These are phyloP conservation scores for Trichoderma semiorbis DNA, from an alignment of 2,329 filamentous ascomycete species.

Conservation along the genomic window DNA sequence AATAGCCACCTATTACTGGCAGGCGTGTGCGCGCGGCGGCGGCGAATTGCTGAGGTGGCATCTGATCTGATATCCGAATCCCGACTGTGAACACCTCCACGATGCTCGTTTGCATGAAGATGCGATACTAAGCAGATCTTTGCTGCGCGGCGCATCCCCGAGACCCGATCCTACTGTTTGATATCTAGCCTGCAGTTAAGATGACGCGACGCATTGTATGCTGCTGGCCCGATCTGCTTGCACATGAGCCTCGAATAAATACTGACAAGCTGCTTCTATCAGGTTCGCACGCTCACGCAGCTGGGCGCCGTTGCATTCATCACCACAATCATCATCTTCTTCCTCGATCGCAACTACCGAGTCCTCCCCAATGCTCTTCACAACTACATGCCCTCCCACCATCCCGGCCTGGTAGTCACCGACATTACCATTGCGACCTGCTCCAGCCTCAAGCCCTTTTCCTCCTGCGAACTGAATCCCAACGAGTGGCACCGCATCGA, in stretches of 20 bases:
- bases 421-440: slow-evolving; percentile 78
- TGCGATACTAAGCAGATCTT: slow-evolving; percentile 16
- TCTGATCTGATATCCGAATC: background rate
- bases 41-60: background rate
- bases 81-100: background rate
- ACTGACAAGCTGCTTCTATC: background rate
- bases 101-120: slow-evolving; percentile 6
- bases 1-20: background rate
- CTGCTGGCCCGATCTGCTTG: background rate
- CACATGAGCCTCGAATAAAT: background rate
- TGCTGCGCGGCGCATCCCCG: slow-evolving; percentile 6
- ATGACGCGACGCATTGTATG: slow-evolving; percentile 40
- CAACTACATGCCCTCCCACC: slow-evolving; percentile 80
- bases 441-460: slow-evolving; percentile 69
- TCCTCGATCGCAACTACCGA: slow-evolving; percentile 85
- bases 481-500: slow-evolving; percentile 76
- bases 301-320: slow-evolving; percentile 63
- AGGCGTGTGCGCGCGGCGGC: background rate
- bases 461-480: slow-evolving; percentile 70
- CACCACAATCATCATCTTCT: slow-evolving; percentile 68
- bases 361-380: slow-evolving; percentile 84
- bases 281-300: slow-evolving; percentile 71
- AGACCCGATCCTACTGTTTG: background rate
- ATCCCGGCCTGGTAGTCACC: slow-evolving; percentile 79
- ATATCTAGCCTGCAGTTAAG: slow-evolving; percentile 15